Percentiles rank a stretch among this genome's conserved stretches.
Conservation (phyloP, 192 early-diverging fungal species). For the Coemansia sp. region DNA sequence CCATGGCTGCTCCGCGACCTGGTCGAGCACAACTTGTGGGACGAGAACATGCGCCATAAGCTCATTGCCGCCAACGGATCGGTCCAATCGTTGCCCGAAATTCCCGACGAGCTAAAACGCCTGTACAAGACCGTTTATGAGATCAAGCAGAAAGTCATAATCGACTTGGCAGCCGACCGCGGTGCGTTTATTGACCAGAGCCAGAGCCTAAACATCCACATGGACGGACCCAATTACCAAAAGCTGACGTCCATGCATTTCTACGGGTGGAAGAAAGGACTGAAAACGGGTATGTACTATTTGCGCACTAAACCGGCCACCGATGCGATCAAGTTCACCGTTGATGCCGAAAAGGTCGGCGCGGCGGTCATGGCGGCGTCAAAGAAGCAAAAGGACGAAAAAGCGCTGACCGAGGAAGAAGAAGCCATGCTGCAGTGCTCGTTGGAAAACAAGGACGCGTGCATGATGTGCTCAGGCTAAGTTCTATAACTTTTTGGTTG, state of each 20-base stretch:
- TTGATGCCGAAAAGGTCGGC: constrained; percentile 71
- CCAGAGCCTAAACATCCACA: constrained; percentile 93
- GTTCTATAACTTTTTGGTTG: constrained; percentile 1
- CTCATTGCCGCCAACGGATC: constrained; percentile 92
- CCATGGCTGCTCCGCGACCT: constrained; percentile 94
- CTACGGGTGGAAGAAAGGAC: constrained; percentile 95
- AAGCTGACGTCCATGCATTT: constrained; percentile 98
- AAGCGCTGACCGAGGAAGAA: constrained; percentile 55
- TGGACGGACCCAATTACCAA: constrained; percentile 90
- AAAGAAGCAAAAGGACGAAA: constrained; percentile 12
- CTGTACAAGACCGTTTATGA: constrained; percentile 99
- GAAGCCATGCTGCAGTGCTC: constrained; percentile 80
- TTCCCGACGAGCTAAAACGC: constrained; percentile 87
- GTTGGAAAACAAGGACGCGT: constrained; percentile 89
- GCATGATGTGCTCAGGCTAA: constrained; percentile 85
- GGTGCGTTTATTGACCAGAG: constrained; percentile 97
- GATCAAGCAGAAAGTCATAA: constrained; percentile 83
- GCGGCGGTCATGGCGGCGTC: constrained; percentile 42
- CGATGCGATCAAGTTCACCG: constrained; percentile 98
- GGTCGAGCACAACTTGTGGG: constrained; percentile 89
- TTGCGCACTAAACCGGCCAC: constrained; percentile 92
- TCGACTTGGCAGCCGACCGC: constrained; percentile 97
- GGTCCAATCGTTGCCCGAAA: constrained; percentile 70
- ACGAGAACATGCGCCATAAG: constrained; percentile 88
- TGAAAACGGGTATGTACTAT: constrained; percentile 99